Evolutionary conservation across 768 basidiomycete genomes (phyloP), one percentile per base, ranked within the genome.

Genomic region (Sistotremastrum suecicum): DNA sequence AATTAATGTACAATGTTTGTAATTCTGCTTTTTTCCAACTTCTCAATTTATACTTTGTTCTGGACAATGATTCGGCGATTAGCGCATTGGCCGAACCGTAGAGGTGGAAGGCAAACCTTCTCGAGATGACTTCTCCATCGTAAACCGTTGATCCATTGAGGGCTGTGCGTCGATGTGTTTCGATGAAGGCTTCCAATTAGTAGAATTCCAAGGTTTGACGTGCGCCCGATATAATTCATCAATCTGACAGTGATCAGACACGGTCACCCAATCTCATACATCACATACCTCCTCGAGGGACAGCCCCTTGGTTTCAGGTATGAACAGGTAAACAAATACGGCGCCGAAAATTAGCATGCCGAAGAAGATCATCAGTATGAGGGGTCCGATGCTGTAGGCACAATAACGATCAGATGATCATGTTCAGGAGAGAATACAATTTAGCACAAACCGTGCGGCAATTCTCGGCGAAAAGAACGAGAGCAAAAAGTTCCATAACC

Each of bases 231-330:
- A 84, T 66, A 85, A 58, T 60, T 83, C 80, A 56, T 85, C 82
- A 50, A 83, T 78, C 78, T 79, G 20, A 20, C 20, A 20, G 20
- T 20, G 20, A 20, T 20, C n/a, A n/a, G 12, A 39, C 9, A n/a
- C 31, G 20, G 28, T 29, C 31, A 12, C 34, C 30, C 31, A 11
- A 20, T 20, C 20, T 20, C 20, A 20, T 20, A 20, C 20, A 20
- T 20, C 20, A 49, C 58, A 32, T 46, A 75, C 78, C 68, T 83
- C 79, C 64, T 86, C 83, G 50, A 84, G 60, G 45, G 75, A 75
- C 20, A 87, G 71, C 7, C 83, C 83, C 58, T 76, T 86, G 28
- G 81, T 87, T 66, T 89, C 87, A 20, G 85, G 85, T 41, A 89
- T 74, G 58, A 78, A 74, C 45, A 85, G 61, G 59, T 78, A 83